A percentile compares a stretch with the other conserved stretches of the same genome.
Evolutionary conservation across 2,329 filamentous ascomycete genomes (phyloP).

Genomic region (Xylariales sp.): DNA sequence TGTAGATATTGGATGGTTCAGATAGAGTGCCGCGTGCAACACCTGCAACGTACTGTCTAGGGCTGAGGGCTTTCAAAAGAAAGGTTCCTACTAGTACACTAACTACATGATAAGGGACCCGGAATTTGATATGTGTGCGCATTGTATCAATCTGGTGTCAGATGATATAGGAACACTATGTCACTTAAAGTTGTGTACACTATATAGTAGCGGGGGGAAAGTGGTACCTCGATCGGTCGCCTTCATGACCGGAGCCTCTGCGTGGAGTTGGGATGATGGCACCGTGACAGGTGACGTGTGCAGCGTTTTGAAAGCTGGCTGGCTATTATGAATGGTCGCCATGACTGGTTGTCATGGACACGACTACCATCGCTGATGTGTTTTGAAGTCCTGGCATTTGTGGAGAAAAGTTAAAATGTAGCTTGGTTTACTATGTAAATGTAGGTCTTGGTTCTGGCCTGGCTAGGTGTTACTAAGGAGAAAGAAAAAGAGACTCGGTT

Average conservation of each 20-base stretch:
- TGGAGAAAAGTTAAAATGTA: slow-evolving; percentile 7
- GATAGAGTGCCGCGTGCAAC: slow-evolving; percentile 2
- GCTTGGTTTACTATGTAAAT: neutral
- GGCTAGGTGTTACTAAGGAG: neutral
- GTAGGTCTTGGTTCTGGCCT: too few relatives aligned
- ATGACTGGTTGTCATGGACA: slow-evolving; percentile 2
- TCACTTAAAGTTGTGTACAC: too few relatives aligned
- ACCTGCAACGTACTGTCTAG: slow-evolving; percentile 14
- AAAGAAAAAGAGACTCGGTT: neutral
- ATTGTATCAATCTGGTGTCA: neutral
- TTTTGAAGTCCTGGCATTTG: slow-evolving; percentile 17
- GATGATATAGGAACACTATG: neutral
- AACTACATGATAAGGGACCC: neutral
- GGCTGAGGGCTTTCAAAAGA: slow-evolving; percentile 8
- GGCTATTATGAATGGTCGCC: slow-evolving; percentile 13
- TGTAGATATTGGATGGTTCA: slow-evolving; percentile 7
- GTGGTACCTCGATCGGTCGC: neutral
- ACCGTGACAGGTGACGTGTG: slow-evolving; percentile 31
- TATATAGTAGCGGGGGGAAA: too few relatives aligned
- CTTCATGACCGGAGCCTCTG: neutral
- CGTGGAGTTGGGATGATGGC: neutral
- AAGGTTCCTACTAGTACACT: neutral
- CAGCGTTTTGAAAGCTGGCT: slow-evolving; percentile 28
- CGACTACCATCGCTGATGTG: slow-evolving; percentile 9
- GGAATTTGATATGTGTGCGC: neutral